Evolutionary conservation across 2,329 filamentous ascomycete genomes (phyloP).

Genomic region (Venturia nashicola): DNA sequence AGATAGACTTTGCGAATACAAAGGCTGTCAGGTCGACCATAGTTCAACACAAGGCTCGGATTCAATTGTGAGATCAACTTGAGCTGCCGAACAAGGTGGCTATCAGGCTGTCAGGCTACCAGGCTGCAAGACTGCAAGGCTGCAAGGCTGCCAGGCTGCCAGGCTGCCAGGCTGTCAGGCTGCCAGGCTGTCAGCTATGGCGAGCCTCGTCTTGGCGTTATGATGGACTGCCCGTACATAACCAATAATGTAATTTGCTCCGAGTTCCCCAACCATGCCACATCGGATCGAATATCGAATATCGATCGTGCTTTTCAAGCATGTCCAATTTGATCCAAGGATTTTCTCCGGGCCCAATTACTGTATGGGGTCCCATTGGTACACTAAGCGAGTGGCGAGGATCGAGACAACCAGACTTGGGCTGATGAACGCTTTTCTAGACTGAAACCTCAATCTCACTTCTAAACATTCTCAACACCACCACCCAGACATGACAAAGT

Average conservation of each 20-base stretch:
- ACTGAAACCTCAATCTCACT: background rate
- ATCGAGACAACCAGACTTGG: background rate
- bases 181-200: too few relatives aligned
- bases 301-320: background rate
- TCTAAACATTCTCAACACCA: background rate
- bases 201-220: too few relatives aligned
- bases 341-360: background rate
- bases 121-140: too few relatives aligned
- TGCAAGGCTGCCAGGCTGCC: too few relatives aligned
- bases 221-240: too few relatives aligned
- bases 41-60: background rate
- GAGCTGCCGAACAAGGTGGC: too few relatives aligned
- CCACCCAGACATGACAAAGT: background rate
- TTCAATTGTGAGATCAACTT: too few relatives aligned
- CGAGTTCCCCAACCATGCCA: background rate
- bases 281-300: background rate
- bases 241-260: too few relatives aligned
- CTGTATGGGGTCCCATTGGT: background rate
- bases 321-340: background rate
- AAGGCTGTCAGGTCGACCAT: constrained; percentile 1
- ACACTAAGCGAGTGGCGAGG: background rate
- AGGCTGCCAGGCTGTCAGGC: too few relatives aligned
- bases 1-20: constrained; percentile 1
- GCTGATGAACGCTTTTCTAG: background rate
- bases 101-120: too few relatives aligned